Evolutionary conservation across 495 filamentous ascomycete species (phyloP).

Genomic region (Antarctomyces pellizariae): DNA sequence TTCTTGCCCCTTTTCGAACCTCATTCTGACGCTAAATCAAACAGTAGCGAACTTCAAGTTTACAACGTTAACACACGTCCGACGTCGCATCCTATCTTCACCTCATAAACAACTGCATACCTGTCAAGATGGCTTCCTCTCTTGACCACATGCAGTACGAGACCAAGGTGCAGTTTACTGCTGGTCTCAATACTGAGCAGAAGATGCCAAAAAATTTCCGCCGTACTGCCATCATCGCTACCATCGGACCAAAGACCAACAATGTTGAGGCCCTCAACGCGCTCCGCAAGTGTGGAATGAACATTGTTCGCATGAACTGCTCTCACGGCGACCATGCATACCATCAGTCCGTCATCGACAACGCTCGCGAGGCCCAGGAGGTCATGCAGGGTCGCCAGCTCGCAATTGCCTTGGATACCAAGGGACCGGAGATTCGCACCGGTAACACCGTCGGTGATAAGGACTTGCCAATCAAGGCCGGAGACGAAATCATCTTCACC

Average conservation of each 20-base stretch:
- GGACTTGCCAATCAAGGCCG: slow-evolving; percentile 69
- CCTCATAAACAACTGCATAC: too few relatives aligned
- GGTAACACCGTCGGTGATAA: slow-evolving; percentile 69
- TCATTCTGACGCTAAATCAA: too few relatives aligned
- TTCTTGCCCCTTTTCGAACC: too few relatives aligned
- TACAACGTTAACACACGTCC: too few relatives aligned
- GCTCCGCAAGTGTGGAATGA: slow-evolving; percentile 71
- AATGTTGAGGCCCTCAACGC: slow-evolving; percentile 87
- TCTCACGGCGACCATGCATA: slow-evolving; percentile 94
- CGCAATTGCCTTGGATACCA: slow-evolving; percentile 94
- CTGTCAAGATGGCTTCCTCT: too few relatives aligned
- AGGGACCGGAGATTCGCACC: slow-evolving; percentile 95
- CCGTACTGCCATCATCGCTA: slow-evolving; percentile 94
- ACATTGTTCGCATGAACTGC: slow-evolving; percentile 99
- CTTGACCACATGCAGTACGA: too few relatives aligned
- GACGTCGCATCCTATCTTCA: too few relatives aligned
- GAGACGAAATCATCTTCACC: slow-evolving; percentile 75
- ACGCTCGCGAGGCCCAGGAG: slow-evolving; percentile 67
- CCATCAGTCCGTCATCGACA: slow-evolving; percentile 89
- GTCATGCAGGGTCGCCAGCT: slow-evolving; percentile 56
- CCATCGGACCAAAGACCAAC: slow-evolving; percentile 98
- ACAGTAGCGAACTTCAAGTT: too few relatives aligned
- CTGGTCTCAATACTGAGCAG: slow-evolving; percentile 44
- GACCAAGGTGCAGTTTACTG: too few relatives aligned
- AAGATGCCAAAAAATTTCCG: slow-evolving; percentile 68